Base-by-base conservation (phyloP, 495 filamentous ascomycete species). In the Hamigera avellanea region DNA sequence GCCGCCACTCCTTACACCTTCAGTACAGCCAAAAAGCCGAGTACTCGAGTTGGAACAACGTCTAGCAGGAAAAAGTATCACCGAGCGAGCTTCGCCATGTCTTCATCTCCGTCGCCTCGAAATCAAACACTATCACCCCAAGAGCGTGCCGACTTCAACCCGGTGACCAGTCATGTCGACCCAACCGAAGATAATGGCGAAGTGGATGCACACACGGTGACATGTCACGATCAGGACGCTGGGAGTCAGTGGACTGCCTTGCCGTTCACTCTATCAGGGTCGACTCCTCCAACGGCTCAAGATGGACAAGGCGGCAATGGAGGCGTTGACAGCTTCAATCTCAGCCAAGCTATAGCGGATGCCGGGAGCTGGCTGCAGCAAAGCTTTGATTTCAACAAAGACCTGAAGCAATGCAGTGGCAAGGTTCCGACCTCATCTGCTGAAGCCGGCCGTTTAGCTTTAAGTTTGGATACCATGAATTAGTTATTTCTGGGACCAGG, bases 1-100 rank as follows among this genome's bases (percentile, higher is more conserved):
- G 57, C 62, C 8, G 58, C 57, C 18, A 69, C 64, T 1, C 68
- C 69, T 17, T 73, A 67, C 32, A 59, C 52, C 1, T 57, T 67
- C 35, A 66, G 62, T 25, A 67, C 64, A 0, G 52, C 57, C 8
- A 67, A 64, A 35, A 66, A 62, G 32, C 36, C 6, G 31, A 36
- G 12, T 9, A 13, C 21, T 23, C 36, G n/a, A 35, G 29, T 17
- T 26, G 33, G 29, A 52, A 48, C 21, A 4, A 23, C 21, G 4
- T 23, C 21, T 9, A 23, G 9, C 9, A 23, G 4, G 5, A 9
- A 9, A 9, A 9, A 23, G 21, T 9, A 23, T 4, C 21, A 23
- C 4, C 4, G 21, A 23, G 9, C 33, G 8, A 46, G 44, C 18
- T 42, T 39, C 28, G 35, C 14, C 12, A 8, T 36, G 12, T 33